Percentiles rank a stretch among this genome's conserved stretches.
Conservation (phyloP, 2,329 filamentous ascomycete species). For the Trichoderma lentiforme region DNA sequence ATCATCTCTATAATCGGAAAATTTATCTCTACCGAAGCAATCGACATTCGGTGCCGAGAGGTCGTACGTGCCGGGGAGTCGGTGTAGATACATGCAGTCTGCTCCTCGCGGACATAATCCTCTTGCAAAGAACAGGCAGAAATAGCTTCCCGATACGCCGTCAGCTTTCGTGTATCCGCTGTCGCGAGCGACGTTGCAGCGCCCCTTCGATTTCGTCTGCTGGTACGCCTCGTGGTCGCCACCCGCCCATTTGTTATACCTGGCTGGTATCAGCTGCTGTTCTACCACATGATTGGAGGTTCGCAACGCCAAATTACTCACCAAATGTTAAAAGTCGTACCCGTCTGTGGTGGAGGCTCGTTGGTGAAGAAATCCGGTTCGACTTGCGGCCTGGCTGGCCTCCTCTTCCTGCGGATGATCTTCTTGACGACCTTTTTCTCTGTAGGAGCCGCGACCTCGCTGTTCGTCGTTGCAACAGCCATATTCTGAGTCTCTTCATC, state of each 20-base stretch:
- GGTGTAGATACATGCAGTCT: constrained; percentile 92
- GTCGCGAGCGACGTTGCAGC: constrained; percentile 82
- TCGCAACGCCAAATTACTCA: background rate
- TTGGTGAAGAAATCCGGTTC: constrained; percentile 79
- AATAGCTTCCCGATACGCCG: constrained; percentile 74
- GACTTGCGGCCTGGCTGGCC: constrained; percentile 86
- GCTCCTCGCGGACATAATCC: constrained; percentile 79
- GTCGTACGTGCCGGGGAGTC: constrained; percentile 81
- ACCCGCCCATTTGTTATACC: constrained; percentile 98
- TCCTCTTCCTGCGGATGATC: constrained; percentile 85
- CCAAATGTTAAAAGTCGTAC: constrained; percentile 82
- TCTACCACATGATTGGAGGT: background rate
- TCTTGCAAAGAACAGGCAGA: constrained; percentile 89
- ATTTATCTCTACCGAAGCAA: constrained; percentile 86
- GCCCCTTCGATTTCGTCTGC: constrained; percentile 76
- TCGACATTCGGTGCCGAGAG: constrained; percentile 92
- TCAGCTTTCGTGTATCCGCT: constrained; percentile 77
- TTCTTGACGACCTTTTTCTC: constrained; percentile 71
- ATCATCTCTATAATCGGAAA: constrained; percentile 88
- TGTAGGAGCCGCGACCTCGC: constrained; percentile 45
- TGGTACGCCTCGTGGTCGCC: constrained; percentile 93
- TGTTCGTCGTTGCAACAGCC: constrained; percentile 38
- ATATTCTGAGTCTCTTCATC: constrained; percentile 30
- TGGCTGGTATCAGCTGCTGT: constrained; percentile 46
- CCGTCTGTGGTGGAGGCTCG: constrained; percentile 86